phyloP scores from a whole-genome alignment of 2,329 filamentous ascomycete species.

The Fusarium domesticum region DNA sequence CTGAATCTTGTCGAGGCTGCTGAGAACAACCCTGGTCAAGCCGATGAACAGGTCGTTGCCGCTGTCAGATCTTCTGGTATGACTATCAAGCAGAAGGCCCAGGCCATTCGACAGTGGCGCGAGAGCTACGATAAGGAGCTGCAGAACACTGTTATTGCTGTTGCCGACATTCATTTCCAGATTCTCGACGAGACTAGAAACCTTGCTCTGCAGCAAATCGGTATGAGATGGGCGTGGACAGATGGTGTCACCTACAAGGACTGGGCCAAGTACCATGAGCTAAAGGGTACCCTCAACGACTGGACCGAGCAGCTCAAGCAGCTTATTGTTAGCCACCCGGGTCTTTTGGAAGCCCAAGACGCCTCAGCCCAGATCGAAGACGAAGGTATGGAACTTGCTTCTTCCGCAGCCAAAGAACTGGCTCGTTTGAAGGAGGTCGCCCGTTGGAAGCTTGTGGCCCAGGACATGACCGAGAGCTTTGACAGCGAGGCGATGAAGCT shows the following conservation, averaged over 20 bases:
- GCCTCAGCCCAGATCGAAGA: constrained; percentile 69
- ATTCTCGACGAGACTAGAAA: constrained; percentile 81
- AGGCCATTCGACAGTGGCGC: constrained; percentile 74
- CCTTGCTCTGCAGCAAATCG: constrained; percentile 84
- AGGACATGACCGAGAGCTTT: constrained; percentile 76
- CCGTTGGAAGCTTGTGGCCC: constrained; percentile 74
- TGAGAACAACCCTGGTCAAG: constrained; percentile 41
- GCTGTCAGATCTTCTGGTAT: constrained; percentile 66
- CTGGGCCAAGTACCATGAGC: constrained; percentile 89
- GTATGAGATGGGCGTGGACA: constrained; percentile 94
- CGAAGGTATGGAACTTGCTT: constrained; percentile 75
- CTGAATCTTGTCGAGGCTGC: constrained; percentile 58
- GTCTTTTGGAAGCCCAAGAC: constrained; percentile 64
- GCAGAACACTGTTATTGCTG: constrained; percentile 63
- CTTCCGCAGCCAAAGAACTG: constrained; percentile 76
- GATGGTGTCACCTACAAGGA: constrained; percentile 95
- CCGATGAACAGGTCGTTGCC: constrained; percentile 42
- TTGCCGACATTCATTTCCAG: constrained; percentile 75
- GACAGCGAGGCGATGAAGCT: constrained; percentile 62
- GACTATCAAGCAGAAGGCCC: constrained; percentile 72
- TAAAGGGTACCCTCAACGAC: constrained; percentile 77
- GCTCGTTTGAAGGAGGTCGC: constrained; percentile 78
- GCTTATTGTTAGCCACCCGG: constrained; percentile 70
- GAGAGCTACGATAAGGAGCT: constrained; percentile 68
- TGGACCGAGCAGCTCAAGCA: constrained; percentile 82